A percentile compares a stretch with the other conserved stretches of the same genome.
Conservation (phyloP, 192 early-diverging fungal species). For the Entomortierella lignicola region DNA sequence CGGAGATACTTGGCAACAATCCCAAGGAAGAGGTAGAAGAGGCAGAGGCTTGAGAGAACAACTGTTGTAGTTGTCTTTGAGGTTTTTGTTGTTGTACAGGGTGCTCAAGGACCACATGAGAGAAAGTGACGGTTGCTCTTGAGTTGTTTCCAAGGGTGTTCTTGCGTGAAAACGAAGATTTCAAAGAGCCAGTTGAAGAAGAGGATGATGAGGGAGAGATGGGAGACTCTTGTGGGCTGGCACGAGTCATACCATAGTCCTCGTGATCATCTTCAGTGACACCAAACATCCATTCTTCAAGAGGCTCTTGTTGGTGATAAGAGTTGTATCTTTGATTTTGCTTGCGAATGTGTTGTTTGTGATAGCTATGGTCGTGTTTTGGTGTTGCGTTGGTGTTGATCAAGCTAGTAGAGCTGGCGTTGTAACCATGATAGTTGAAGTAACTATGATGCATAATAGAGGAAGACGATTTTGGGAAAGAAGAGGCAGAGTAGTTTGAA, state of each 20-base stretch:
- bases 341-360: conserved; percentile 24
- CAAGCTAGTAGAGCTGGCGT: too few relatives aligned
- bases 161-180: conserved; percentile 11
- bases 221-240: conserved; percentile 11
- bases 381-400: conserved; percentile 1
- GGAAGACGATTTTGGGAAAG: conserved; percentile 24
- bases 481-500: conserved; percentile 14
- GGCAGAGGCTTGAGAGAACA: too few relatives aligned
- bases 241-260: background rate
- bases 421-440: background rate
- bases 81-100: too few relatives aligned
- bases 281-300: conserved; percentile 46
- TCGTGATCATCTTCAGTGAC: conserved; percentile 24
- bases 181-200: conserved; percentile 11
- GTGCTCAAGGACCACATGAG: conserved; percentile 15
- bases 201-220: conserved; percentile 5
- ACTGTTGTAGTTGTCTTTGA: too few relatives aligned
- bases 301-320: conserved; percentile 9
- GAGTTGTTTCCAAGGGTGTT: background rate
- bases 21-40: background rate
- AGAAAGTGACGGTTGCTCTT: conserved; percentile 35
- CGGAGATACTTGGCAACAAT: conserved; percentile 29
- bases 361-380: conserved; percentile 23
- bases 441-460: conserved; percentile 2
- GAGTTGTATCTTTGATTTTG: conserved; percentile 14